Conservation (phyloP, 208 protist genomes). For the Leishmania martiniquensis region DNA sequence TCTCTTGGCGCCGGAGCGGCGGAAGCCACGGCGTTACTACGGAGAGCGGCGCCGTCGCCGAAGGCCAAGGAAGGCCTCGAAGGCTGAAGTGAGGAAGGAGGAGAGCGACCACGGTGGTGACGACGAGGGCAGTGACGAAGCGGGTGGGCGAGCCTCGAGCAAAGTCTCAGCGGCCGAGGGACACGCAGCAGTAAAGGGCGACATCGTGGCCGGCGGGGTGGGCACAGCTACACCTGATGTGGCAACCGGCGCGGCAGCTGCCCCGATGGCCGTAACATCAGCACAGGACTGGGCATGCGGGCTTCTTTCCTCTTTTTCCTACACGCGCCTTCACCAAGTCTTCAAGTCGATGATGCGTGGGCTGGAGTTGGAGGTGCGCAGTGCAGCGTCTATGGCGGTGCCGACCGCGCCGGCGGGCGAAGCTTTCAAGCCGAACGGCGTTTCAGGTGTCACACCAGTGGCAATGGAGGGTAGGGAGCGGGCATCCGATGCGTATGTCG, state of each 20-base stretch:
- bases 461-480: neutral
- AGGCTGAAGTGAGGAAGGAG: neutral
- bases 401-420: neutral
- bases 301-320: constrained; percentile 18
- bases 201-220: too few species aligned
- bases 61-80: neutral
- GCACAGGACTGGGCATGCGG: constrained; percentile 22
- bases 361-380: constrained; percentile 28
- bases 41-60: constrained; percentile 39
- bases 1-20: neutral
- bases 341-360: constrained; percentile 34
- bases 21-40: constrained; percentile 26
- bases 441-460: neutral
- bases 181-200: neutral
- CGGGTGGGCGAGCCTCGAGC: neutral
- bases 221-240: too few species aligned
- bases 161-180: neutral
- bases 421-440: neutral
- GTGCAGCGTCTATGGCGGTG: neutral
- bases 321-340: constrained; percentile 25
- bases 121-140: neutral
- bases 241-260: neutral
- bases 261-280: neutral
- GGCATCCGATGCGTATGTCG: neutral
- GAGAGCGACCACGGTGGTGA: neutral